phyloP scores from a whole-genome alignment of 2,329 filamentous ascomycete genomes.

The Fusarium sublunatum region DNA sequence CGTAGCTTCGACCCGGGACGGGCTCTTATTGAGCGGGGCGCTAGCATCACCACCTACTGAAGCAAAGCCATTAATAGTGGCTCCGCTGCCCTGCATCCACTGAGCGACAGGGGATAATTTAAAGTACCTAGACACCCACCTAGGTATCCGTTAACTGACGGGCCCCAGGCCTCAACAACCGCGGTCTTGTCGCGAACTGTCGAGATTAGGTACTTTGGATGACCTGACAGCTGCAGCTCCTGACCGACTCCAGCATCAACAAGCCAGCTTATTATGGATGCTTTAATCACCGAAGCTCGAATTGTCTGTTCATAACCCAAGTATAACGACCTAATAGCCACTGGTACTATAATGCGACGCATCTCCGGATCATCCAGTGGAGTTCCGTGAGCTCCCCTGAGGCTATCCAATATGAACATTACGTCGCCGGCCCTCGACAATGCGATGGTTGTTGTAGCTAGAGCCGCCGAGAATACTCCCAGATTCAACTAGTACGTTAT shows the following conservation, averaged over 20 bases:
- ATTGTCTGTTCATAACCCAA: constrained; percentile 6
- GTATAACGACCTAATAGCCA: constrained; percentile 12
- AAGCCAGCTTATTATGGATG: constrained; percentile 23
- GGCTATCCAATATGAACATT: constrained; percentile 41
- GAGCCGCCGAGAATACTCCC: constrained; percentile 40
- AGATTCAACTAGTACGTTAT: constrained; percentile 69
- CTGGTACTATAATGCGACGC: constrained; percentile 40
- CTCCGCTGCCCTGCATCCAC: constrained; percentile 35
- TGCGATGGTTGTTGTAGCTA: constrained; percentile 39
- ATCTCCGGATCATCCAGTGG: constrained; percentile 27
- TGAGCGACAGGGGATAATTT: constrained; percentile 31
- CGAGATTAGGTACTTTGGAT: constrained; percentile 22
- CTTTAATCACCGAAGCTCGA: constrained; percentile 13
- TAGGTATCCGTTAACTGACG: neutral
- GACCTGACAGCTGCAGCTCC: constrained; percentile 40
- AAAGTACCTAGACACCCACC: neutral
- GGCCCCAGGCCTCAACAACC: constrained; percentile 25
- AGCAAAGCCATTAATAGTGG: constrained; percentile 20
- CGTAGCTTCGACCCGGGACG: neutral
- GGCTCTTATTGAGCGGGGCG: constrained; percentile 26
- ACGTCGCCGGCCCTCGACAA: constrained; percentile 30
- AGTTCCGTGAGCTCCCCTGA: constrained; percentile 40
- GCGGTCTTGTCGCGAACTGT: constrained; percentile 31
- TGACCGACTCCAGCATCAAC: constrained; percentile 40
- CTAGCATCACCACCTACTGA: constrained; percentile 20